A percentile compares a stretch with the other conserved stretches of the same genome.
phyloP scores from a whole-genome alignment of 495 filamentous ascomycete genomes.

The Aspergillus leporis region DNA sequence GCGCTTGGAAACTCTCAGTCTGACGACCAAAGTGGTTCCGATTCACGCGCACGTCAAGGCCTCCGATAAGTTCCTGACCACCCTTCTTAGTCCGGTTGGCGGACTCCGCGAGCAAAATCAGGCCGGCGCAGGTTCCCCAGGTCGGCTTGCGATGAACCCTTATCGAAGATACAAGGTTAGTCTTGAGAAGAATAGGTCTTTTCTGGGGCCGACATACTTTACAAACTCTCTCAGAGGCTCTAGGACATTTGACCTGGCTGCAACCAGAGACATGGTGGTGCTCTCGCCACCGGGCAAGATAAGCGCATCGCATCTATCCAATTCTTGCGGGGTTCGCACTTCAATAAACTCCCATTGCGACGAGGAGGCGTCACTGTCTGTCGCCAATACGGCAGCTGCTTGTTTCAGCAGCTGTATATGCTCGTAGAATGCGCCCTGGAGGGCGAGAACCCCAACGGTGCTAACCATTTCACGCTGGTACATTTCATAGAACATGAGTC shows the following conservation, averaged over 20 bases:
- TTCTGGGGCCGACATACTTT: conserved; percentile 60
- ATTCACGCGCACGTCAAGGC: conserved; percentile 86
- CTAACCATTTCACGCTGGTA: conserved; percentile 35
- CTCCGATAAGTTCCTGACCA: conserved; percentile 91
- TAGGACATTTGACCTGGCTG: conserved; percentile 73
- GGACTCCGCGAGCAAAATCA: conserved; percentile 87
- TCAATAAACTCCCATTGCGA: conserved; percentile 66
- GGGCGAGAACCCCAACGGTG: conserved; percentile 82
- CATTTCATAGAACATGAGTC: conserved; percentile 4
- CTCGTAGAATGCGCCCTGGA: conserved; percentile 93
- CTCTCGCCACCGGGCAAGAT: conserved; percentile 94
- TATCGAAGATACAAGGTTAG: conserved; percentile 27
- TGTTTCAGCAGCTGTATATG: conserved; percentile 75
- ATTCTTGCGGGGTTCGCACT: conserved; percentile 73
- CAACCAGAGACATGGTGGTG: conserved; percentile 89
- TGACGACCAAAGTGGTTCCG: conserved; percentile 97
- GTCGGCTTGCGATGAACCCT: conserved; percentile 67
- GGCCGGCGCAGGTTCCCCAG: conserved; percentile 95
- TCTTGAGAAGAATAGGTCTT: conserved; percentile 1
- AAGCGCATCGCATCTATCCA: conserved; percentile 75
- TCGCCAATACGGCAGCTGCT: conserved; percentile 50
- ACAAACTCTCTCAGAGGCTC: conserved; percentile 90
- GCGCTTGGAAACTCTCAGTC: conserved; percentile 85
- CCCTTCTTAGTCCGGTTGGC: conserved; percentile 87
- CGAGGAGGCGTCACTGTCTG: conserved; percentile 21